Evolutionary conservation across 495 filamentous ascomycete genomes (phyloP).

Genomic region (Neurospora cerealis): DNA sequence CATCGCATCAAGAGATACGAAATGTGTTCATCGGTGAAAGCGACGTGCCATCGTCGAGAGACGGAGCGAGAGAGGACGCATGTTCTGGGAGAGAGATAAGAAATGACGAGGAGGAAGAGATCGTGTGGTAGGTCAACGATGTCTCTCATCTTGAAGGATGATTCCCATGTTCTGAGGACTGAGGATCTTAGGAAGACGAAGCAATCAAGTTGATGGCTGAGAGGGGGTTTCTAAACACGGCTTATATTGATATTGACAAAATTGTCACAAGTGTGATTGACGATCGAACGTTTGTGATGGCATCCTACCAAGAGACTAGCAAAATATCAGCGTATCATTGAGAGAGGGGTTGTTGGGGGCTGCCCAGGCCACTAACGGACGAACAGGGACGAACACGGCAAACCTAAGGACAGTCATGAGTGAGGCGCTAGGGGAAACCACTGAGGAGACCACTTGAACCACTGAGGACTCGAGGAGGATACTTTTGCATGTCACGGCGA

Average conservation of each 20-base stretch:
- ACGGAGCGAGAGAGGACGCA: constrained; percentile 47
- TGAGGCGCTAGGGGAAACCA: neutral
- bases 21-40: constrained; percentile 40
- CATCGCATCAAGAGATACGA: constrained; percentile 38
- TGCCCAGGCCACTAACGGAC: neutral
- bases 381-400: neutral
- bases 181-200: neutral
- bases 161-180: neutral
- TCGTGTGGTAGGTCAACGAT: constrained; percentile 45
- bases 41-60: constrained; percentile 41
- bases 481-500: neutral
- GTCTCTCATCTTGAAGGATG: constrained; percentile 21
- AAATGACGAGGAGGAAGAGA: constrained; percentile 40
- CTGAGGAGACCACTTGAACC: neutral
- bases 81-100: constrained; percentile 41
- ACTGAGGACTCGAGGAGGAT: neutral
- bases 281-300: neutral
- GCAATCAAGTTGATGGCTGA: neutral
- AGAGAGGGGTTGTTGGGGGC: neutral
- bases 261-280: neutral
- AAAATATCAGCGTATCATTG: neutral
- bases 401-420: neutral
- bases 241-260: neutral
- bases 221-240: neutral
- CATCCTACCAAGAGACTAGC: neutral